Percentiles rank a stretch among this genome's conserved stretches.
These are phyloP conservation scores for Teratosphaeria viscida DNA, from an alignment of 2,329 filamentous ascomycete species.

Conservation along the genomic window DNA sequence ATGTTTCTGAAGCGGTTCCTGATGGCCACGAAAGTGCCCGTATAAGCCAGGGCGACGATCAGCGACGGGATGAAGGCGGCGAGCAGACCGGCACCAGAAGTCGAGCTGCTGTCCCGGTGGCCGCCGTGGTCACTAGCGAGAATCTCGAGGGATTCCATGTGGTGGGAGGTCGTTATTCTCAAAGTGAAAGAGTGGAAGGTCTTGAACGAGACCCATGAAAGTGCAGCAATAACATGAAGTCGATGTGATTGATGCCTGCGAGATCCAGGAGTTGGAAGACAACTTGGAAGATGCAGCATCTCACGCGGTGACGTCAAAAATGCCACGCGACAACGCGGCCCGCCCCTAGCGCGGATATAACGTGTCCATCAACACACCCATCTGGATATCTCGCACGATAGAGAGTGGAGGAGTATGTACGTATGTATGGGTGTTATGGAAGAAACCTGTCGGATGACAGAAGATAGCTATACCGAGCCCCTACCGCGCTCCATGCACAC, in stretches of 20 bases:
- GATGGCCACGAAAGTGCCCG: constrained; percentile 19
- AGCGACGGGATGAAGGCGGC: constrained; percentile 25
- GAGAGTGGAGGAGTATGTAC: too few species aligned
- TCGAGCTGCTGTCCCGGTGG: constrained; percentile 17
- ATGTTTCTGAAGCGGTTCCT: constrained; percentile 22
- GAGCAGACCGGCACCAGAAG: constrained; percentile 21
- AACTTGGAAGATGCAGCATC: not conserved
- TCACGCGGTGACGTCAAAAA: not conserved
- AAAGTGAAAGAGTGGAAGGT: too few species aligned
- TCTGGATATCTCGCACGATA: too few species aligned
- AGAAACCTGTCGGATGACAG: not conserved
- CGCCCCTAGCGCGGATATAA: too few species aligned
- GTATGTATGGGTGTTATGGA: too few species aligned
- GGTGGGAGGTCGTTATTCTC: too few species aligned
- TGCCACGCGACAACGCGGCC: not conserved
- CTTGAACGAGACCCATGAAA: not conserved
- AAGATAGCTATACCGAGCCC: not conserved
- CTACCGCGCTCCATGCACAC: not conserved
- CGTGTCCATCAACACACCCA: too few species aligned
- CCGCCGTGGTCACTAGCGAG: constrained; percentile 7
- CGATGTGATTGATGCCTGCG: not conserved
- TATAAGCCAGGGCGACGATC: constrained; percentile 18
- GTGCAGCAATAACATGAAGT: not conserved
- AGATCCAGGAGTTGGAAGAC: not conserved
- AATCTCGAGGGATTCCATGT: not conserved